Base-by-base conservation (phyloP, 1,139 yeast genomes). In the Lodderomyces orthopsilosis region DNA sequence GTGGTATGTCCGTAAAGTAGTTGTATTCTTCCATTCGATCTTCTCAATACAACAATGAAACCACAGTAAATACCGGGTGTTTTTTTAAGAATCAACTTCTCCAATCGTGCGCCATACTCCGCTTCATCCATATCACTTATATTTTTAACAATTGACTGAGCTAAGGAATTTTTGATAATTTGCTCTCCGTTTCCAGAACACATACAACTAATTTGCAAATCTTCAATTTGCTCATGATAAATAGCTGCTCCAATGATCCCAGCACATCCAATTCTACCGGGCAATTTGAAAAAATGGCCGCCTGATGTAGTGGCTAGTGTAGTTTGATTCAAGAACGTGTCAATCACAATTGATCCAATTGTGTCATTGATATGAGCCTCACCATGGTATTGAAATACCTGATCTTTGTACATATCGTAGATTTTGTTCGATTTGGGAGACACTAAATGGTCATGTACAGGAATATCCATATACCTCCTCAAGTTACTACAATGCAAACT, bases 141-240 rank as follows among this genome's bases (percentile, higher is more conserved):
- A 23, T 47, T 52, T n/a, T 41, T 47, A 5, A 56, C 59, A 9
- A 70, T 41, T 9, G 48, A 47, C 33, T 64, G 54, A 0, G 80
- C 73, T 30, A 77, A 52, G 39, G 65, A 68, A 66, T 69, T 59
- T 44, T 57, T 58, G 2, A 75, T 61, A 18, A 77, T 75, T 47
- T 76, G 79, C 51, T 77, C 83, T 1, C 83, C 83, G 50, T 73
- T 75, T 1, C 83, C 83, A 42, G 80, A 74, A 54, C 81, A 74
- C 68, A 75, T 63, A 40, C 77, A 67, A 38, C 66, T 56, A 1
- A 74, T 53, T 23, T 58, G 57, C 17, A 46, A 41, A 2, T 51
- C 51, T 2, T 51, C 50, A 22, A 42, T 42, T 6, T 22, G 19
- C 17, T 23, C 19, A 15, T 23, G 13, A 23, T 14, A 22, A 14